phyloP scores from a whole-genome alignment of 768 basidiomycete genomes.

The Russula lepida region DNA sequence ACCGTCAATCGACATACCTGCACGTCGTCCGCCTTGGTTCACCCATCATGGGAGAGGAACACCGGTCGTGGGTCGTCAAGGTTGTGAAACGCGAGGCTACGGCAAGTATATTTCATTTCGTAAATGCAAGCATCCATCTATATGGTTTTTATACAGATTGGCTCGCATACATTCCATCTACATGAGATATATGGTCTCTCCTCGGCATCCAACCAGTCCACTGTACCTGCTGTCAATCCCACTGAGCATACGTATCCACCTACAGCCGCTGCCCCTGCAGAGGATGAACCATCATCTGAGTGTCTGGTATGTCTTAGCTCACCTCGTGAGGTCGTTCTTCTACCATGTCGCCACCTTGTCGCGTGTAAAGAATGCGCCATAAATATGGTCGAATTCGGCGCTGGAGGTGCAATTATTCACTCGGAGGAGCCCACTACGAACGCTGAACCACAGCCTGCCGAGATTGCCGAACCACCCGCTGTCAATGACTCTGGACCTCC shows the following conservation, averaged over 20 bases:
- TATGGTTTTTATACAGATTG: constrained; percentile 48
- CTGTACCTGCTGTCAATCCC: constrained; percentile 32
- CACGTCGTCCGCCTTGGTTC: constrained; percentile 70
- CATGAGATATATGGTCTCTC: constrained; percentile 93
- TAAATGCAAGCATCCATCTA: constrained; percentile 1
- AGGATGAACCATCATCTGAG: constrained; percentile 74
- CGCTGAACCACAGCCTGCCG: constrained; percentile 28
- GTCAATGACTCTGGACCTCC: constrained; percentile 13
- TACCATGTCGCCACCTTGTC: constrained; percentile 90
- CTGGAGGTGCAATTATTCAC: constrained; percentile 79
- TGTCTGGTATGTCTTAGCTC: constrained; percentile 87
- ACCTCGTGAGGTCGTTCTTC: constrained; percentile 83
- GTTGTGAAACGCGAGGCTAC: constrained; percentile 90
- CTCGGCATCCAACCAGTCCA: constrained; percentile 32
- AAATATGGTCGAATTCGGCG: constrained; percentile 97
- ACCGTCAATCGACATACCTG: constrained; percentile 85
- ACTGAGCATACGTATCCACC: constrained; percentile 45
- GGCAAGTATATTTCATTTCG: constrained; percentile 31
- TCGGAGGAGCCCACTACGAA: constrained; percentile 31
- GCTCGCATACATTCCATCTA: constrained; percentile 86
- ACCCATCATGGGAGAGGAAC: constrained; percentile 33
- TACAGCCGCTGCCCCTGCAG: constrained; percentile 29
- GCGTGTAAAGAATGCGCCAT: constrained; percentile 93
- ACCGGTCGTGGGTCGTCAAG: constrained; percentile 81
- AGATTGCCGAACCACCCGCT: constrained; percentile 21